These are phyloP conservation scores for Mercurialis annua DNA, from an alignment of 345 rosid genomes.

Conservation along the genomic window DNA sequence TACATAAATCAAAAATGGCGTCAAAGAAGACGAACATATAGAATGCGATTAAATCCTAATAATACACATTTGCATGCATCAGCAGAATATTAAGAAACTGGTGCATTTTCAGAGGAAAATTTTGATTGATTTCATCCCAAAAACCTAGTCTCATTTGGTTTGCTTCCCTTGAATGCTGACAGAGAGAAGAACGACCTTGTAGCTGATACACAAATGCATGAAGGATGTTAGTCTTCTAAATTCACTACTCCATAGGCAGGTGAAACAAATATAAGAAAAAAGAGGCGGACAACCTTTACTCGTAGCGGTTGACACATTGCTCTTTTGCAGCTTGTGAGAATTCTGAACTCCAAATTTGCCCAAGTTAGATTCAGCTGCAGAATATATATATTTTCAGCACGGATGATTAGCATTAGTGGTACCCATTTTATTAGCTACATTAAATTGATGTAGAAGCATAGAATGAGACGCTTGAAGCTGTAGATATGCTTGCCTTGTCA, in stretches of 20 bases:
- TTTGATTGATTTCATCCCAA: background rate
- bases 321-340: conserved; percentile 33
- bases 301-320: conserved; percentile 34
- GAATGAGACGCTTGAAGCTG: background rate
- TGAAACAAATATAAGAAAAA: background rate
- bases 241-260: background rate
- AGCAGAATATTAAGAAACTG: background rate
- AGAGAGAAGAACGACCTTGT: conserved; percentile 73
- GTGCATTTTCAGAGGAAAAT: background rate
- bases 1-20: too few relatives aligned
- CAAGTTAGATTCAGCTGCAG: conserved; percentile 36
- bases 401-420: background rate
- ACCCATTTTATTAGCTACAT: background rate
- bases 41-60: background rate
- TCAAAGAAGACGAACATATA: too few relatives aligned
- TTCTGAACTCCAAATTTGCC: conserved; percentile 23
- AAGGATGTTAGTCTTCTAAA: conserved; percentile 3
- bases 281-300: conserved; percentile 38
- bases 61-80: conserved; percentile 3
- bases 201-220: conserved; percentile 33
- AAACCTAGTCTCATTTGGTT: conserved; percentile 50
- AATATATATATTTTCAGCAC: conserved; percentile 8
- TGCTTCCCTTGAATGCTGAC: conserved; percentile 62
- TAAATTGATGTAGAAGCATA: background rate
- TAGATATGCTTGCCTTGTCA: background rate